Evolutionary conservation across 805 yeast species (phyloP), one percentile per base, ranked within the genome.

Genomic region (Yarrowia sp.): DNA sequence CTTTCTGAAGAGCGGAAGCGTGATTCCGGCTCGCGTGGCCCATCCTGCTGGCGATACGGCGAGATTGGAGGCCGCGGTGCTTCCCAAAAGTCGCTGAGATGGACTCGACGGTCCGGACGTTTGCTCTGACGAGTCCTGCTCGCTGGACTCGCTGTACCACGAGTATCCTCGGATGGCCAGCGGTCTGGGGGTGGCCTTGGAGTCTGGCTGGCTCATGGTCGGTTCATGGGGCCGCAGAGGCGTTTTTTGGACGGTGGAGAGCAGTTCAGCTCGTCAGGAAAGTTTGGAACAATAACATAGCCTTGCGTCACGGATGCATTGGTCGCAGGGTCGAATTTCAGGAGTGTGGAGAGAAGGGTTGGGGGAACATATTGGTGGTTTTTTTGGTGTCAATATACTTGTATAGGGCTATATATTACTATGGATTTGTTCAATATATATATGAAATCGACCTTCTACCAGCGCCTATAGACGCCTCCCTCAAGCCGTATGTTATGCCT

Each of bases 1-100:
- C 49, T 65, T 42, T 33, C 70, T 61, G 62, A 66, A 55, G 39
- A 66, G 39, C 49, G 60, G 63, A 44, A 65, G 59, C 13, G 69
- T 19, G 38, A 51, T 24, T 1, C 58, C 58, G 8, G 58, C 58
- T 12, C 58, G 9, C 3, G 41, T 35, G n/a, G 58, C 58, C 58
- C 58, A 51, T 33, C 42, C 58, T 22, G 24, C 58, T 27, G 58
- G 58, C 12, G 42, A 33, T 5, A 21, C 31, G 2, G 58, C 38
- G 22, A 35, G 13, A 8, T 8, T 21, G 13, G 32, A 9, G 6
- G 32, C 14, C 5, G 13, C 18, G 4, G 42, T 51, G 22, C 18
- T 16, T 24, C 42, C 58, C 41, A 51, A 16, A 22, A 51, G 58
- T n/a, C 58, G 58, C 16, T 51, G 58, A 14, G 58, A 29, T 12